phyloP scores from a whole-genome alignment of 164 flowering plant genomes.

The Tetracentron sinense region DNA sequence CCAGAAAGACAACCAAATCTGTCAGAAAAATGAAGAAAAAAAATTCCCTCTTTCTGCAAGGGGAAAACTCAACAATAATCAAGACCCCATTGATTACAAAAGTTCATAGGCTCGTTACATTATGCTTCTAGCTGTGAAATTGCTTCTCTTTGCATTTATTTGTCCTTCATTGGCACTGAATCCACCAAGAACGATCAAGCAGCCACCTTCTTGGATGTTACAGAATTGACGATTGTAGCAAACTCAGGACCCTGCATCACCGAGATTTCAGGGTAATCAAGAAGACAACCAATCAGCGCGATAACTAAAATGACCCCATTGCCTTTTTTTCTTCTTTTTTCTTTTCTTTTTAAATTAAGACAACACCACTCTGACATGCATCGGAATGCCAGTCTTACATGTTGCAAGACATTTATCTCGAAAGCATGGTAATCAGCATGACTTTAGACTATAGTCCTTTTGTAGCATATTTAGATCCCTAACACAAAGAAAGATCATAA shows the following conservation, averaged over 20 bases:
- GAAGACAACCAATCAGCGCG: neutral
- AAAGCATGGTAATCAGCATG: neutral
- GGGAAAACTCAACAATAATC: slow-evolving; percentile 14
- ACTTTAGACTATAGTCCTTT: neutral
- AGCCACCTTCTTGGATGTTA: slow-evolving; percentile 87
- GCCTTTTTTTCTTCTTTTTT: neutral
- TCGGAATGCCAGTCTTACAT: neutral
- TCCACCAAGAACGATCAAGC: slow-evolving; percentile 36
- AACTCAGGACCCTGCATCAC: slow-evolving; percentile 83
- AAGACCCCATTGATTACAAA: slow-evolving; percentile 15
- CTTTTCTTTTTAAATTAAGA: neutral
- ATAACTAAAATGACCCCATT: neutral
- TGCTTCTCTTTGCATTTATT: slow-evolving; percentile 16
- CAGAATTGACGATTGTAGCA: slow-evolving; percentile 84
- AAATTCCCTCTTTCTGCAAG: neutral
- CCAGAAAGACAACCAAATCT: neutral
- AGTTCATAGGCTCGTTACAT: slow-evolving; percentile 9
- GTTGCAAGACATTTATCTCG: neutral
- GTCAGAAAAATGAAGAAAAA: neutral
- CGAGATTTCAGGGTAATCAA: neutral
- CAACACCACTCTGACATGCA: neutral
- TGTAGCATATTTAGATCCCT: no score
- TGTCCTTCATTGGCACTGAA: no score
- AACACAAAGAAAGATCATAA: no score
- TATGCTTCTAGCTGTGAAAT: neutral